phyloP scores from a whole-genome alignment of 202 grass and related monocot species.

The Digitaria exilis region DNA sequence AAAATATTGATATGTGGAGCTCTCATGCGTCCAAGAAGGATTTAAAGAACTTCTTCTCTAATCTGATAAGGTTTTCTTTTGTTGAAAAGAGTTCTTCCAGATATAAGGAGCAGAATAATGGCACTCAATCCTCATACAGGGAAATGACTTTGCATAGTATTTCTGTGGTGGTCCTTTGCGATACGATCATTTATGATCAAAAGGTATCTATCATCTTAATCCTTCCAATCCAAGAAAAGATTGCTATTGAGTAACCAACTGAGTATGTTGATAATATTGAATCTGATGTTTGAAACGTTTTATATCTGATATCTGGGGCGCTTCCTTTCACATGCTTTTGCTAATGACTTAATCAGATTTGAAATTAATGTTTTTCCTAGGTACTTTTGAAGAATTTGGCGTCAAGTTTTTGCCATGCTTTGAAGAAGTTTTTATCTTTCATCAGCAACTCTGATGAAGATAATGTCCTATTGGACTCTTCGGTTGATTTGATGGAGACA shows the following conservation, averaged over 20 bases:
- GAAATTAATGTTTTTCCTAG: slow-evolving; percentile 46
- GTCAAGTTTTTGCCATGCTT: slow-evolving; percentile 63
- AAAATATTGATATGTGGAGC: slow-evolving; percentile 91
- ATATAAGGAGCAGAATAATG: slow-evolving; percentile 34
- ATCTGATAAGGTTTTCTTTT: slow-evolving; percentile 71
- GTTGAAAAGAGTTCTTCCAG: slow-evolving; percentile 31
- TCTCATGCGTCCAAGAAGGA: slow-evolving; percentile 71
- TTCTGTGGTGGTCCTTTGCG: slow-evolving; percentile 71
- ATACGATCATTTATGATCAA: slow-evolving; percentile 80
- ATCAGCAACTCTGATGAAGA: slow-evolving; percentile 42
- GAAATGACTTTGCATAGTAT: slow-evolving; percentile 62
- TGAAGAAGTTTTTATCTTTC: slow-evolving; percentile 65
- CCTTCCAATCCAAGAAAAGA: slow-evolving; percentile 28
- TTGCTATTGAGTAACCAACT: slow-evolving; percentile 4
- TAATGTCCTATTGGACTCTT: slow-evolving; percentile 50
- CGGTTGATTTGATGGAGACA: slow-evolving; percentile 75
- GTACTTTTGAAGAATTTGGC: slow-evolving; percentile 72
- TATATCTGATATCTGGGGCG: not conserved
- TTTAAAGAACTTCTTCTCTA: slow-evolving; percentile 79
- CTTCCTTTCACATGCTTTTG: slow-evolving; percentile 11
- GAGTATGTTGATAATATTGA: slow-evolving; percentile 10
- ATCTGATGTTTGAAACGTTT: slow-evolving; percentile 9
- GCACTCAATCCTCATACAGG: slow-evolving; percentile 28
- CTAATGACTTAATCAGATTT: slow-evolving; percentile 36
- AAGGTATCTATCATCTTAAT: slow-evolving; percentile 53